Evolutionary conservation across 2,329 filamentous ascomycete species (phyloP), one percentile per base, ranked within the genome.

Genomic region (Aspergillus sergii): DNA sequence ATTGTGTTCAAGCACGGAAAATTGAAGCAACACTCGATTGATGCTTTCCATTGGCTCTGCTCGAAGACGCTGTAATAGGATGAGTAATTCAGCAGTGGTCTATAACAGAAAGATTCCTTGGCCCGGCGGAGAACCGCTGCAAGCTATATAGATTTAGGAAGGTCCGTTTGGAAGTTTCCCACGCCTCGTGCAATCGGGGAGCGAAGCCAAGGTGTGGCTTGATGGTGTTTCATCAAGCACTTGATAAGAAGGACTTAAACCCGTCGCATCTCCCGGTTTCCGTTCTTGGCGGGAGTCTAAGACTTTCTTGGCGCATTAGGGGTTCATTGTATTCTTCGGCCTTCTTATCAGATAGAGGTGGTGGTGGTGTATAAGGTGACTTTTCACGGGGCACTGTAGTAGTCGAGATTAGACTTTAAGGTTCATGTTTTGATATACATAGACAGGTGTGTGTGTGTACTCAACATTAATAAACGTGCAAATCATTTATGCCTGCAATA

Each of bases 101-200:
- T n/a, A 28, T 16, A 28, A n/a, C 19, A 53, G 21, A 26, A 16
- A 51, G 46, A 43, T 23, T 53, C 21, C 70, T 71, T 72, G 68
- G 70, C 68, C 70, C 70, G 69, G 54, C 69, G 66, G 70, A 69
- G 62, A 43, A 55, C 69, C 67, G 67, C 32, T 55, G 36, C 16
- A 45, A 11, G 51, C 10, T 46, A 56, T 41, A 30, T 56, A 26
- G 36, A 50, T 50, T 50, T 59, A 32, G 57, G 26, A 39, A 51
- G 34, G 23, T 39, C 19, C 16, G 6, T 19, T 8, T 32, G 19
- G 23, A 19, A 8, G 46, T 43, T 53, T 43, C 53, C 14, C 23
- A 45, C 9, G 14, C 23, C 21, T 28, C 34, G 26, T 16, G n/a
- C 45, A 51, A 41, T 50, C n/a, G 43, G 23, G n/a, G 23, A 39